Conservation (phyloP, 2,329 filamentous ascomycete genomes). For the Neofusicoccum cordaticola region DNA sequence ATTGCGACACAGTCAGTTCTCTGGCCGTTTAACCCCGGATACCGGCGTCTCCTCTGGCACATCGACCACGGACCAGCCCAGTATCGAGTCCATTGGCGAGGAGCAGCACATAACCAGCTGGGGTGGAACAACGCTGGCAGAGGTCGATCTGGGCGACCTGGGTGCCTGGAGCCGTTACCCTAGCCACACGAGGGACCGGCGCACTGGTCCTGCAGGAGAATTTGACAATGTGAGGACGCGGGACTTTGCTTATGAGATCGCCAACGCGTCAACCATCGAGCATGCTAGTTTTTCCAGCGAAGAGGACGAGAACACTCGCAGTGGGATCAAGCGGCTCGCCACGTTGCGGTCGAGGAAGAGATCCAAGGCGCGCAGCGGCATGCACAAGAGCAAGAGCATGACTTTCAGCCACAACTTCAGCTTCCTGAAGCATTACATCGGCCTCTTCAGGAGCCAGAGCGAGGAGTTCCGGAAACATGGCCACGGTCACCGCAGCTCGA, state of each 20-base stretch:
- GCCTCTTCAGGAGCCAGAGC: constrained; percentile 41
- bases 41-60: neutral
- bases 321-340: neutral
- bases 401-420: constrained; percentile 39
- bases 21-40: neutral
- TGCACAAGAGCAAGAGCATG: constrained; percentile 38
- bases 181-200: constrained; percentile 43
- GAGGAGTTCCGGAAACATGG: constrained; percentile 38
- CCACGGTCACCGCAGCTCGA: constrained; percentile 44
- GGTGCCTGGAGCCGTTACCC: constrained; percentile 48
- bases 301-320: constrained; percentile 25
- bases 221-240: constrained; percentile 39
- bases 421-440: constrained; percentile 45
- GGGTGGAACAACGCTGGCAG: neutral
- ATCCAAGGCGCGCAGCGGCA: constrained; percentile 16
- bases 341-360: constrained; percentile 4
- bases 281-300: constrained; percentile 22
- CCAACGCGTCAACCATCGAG: constrained; percentile 25
- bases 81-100: neutral
- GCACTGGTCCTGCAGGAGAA: constrained; percentile 39
- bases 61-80: neutral
- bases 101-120: neutral
- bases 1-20: neutral
- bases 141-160: constrained; percentile 11
- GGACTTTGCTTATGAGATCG: constrained; percentile 41